Conservation (phyloP, 148 eudicot genomes). For the Nepenthes gracilis region DNA sequence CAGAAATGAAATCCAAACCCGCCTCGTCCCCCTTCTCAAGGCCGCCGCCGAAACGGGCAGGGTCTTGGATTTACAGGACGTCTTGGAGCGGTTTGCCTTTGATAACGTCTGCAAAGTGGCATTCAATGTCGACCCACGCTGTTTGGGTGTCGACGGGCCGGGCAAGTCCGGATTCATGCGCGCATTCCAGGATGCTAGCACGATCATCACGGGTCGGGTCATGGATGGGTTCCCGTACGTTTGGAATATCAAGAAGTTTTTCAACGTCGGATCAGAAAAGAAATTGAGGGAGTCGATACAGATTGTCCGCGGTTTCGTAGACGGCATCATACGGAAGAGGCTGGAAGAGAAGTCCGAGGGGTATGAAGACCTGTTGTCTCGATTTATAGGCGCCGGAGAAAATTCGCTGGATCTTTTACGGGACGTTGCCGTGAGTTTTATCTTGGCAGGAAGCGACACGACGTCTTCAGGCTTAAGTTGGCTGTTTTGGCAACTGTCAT, state of each 20-base stretch:
- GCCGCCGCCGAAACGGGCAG: slow-evolving; percentile 10
- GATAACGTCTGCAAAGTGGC: slow-evolving; percentile 62
- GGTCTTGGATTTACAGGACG: slow-evolving; percentile 51
- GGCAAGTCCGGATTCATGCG: slow-evolving; percentile 42
- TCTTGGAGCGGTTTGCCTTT: slow-evolving; percentile 58
- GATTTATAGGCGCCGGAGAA: slow-evolving; percentile 3
- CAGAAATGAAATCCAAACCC: neutral
- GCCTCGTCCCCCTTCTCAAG: slow-evolving; percentile 23
- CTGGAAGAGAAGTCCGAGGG: slow-evolving; percentile 24
- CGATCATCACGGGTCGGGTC: slow-evolving; percentile 44
- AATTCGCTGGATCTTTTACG: slow-evolving; percentile 6
- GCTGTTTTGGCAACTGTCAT: slow-evolving; percentile 13
- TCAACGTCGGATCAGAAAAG: slow-evolving; percentile 47
- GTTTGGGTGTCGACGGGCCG: slow-evolving; percentile 31
- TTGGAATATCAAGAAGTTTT: slow-evolving; percentile 27
- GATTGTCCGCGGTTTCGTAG: slow-evolving; percentile 47
- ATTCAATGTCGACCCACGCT: slow-evolving; percentile 61
- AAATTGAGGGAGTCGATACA: slow-evolving; percentile 31
- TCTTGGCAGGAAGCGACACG: slow-evolving; percentile 16
- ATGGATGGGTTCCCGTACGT: slow-evolving; percentile 25
- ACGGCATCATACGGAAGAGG: slow-evolving; percentile 38
- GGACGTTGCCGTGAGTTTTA: slow-evolving; percentile 8
- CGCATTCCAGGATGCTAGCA: slow-evolving; percentile 54
- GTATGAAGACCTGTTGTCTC: slow-evolving; percentile 15
- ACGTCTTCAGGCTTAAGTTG: slow-evolving; percentile 10